A percentile compares a stretch with the other conserved stretches of the same genome.
These are phyloP conservation scores for Salix caprea DNA, from an alignment of 345 rosid genomes.

Conservation along the genomic window DNA sequence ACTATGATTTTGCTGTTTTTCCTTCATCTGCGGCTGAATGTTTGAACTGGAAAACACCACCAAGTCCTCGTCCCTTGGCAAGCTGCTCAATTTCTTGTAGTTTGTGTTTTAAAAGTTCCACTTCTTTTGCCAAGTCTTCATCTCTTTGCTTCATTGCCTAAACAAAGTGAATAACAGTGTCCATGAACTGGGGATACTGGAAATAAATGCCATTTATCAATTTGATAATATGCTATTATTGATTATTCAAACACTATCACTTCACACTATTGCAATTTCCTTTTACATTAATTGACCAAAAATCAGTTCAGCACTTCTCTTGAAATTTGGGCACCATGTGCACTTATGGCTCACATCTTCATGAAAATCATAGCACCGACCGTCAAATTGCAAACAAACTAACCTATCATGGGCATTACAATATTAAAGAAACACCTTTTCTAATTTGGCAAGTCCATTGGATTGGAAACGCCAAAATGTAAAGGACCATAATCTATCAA, in stretches of 20 bases:
- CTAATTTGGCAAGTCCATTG: neutral
- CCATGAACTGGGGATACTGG: neutral
- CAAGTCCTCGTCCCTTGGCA: conserved; percentile 58
- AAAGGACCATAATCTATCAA: neutral
- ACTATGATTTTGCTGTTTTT: conserved; percentile 2
- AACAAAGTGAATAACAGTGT: neutral
- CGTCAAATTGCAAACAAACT: neutral
- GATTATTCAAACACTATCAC: neutral
- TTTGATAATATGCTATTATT: neutral
- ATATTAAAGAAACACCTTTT: neutral
- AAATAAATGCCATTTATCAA: neutral
- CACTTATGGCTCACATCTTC: neutral
- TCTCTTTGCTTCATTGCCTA: conserved; percentile 66
- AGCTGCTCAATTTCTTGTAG: conserved; percentile 73
- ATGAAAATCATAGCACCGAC: neutral
- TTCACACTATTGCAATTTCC: neutral
- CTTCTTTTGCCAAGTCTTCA: conserved; percentile 51
- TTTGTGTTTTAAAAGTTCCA: conserved; percentile 49
- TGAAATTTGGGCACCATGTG: neutral
- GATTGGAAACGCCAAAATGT: neutral
- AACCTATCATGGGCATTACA: neutral
- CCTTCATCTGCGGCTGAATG: conserved; percentile 16
- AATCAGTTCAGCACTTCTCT: neutral
- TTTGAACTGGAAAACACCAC: conserved; percentile 53
- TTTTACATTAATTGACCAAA: neutral